These are phyloP conservation scores for Tylopilus subfusipes DNA, from an alignment of 768 basidiomycete species.

Conservation along the genomic window DNA sequence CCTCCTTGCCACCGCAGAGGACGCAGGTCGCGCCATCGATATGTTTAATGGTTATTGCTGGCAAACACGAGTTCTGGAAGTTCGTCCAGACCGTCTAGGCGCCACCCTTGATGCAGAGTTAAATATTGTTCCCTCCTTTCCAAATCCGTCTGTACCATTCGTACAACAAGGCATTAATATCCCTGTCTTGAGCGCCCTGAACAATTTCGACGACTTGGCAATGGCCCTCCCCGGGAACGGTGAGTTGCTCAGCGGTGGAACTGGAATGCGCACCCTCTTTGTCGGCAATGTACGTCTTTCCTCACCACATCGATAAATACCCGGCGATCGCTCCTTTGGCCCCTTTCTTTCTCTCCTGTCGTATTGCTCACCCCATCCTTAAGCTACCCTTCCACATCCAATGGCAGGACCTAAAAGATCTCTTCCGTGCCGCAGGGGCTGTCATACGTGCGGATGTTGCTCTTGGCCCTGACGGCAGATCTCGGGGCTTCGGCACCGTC, in stretches of 20 bases:
- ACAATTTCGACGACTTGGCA: conserved; percentile 19
- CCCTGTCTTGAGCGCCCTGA: conserved; percentile 12
- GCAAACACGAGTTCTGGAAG: conserved; percentile 91
- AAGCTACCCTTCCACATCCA: conserved; percentile 91
- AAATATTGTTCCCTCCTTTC: conserved; percentile 12
- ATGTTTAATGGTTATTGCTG: conserved; percentile 97
- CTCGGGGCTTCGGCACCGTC: conserved; percentile 91
- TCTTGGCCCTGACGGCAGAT: conserved; percentile 82
- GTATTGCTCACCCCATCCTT: conserved; percentile 17
- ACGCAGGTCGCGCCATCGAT: conserved; percentile 91
- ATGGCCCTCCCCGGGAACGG: conserved; percentile 10
- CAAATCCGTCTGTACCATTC: conserved; percentile 16
- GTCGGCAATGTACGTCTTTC: conserved; percentile 76
- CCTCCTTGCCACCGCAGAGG: conserved; percentile 88
- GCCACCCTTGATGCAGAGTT: conserved; percentile 26
- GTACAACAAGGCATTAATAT: conserved; percentile 17
- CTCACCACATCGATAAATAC: conserved; percentile 3
- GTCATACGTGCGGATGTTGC: conserved; percentile 90
- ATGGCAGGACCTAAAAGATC: conserved; percentile 98
- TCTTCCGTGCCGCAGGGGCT: conserved; percentile 87
- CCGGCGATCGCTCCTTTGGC: not conserved
- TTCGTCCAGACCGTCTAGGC: conserved; percentile 77
- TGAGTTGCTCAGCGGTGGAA: conserved; percentile 28
- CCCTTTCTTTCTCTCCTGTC: not conserved
- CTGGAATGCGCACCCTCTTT: conserved; percentile 61